These are phyloP conservation scores for Podila minutissima DNA, from an alignment of 192 early-diverging fungal genomes.

Conservation along the genomic window DNA sequence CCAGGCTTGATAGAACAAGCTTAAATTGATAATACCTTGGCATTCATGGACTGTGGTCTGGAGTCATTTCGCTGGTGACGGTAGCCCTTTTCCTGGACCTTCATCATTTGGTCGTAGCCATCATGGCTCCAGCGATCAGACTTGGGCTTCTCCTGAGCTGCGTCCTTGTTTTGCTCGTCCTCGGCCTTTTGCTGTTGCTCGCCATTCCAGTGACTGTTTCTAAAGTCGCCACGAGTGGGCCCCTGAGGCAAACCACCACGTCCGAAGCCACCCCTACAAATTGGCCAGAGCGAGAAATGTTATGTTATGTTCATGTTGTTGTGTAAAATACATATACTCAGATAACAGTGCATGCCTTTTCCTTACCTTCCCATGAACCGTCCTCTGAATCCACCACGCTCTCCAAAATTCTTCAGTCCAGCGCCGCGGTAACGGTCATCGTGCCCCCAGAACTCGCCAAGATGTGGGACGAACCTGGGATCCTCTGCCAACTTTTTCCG, in stretches of 20 bases:
- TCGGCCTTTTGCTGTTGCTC: constrained; percentile 16
- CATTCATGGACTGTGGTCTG: constrained; percentile 42
- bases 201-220: constrained; percentile 3
- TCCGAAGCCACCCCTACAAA: constrained; percentile 22
- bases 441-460: constrained; percentile 68
- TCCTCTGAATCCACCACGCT: constrained; percentile 42
- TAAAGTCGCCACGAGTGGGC: constrained; percentile 22
- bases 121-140: constrained; percentile 59
- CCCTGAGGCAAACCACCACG: constrained; percentile 31
- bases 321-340: not conserved
- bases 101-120: constrained; percentile 62
- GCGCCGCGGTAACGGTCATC: constrained; percentile 66
- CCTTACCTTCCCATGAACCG: constrained; percentile 48
- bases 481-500: constrained; percentile 63
- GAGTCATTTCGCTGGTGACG: constrained; percentile 32
- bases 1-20: not conserved
- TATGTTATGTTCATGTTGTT: not conserved
- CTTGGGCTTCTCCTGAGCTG: constrained; percentile 7
- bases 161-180: constrained; percentile 6
- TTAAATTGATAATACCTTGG: constrained; percentile 16
- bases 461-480: constrained; percentile 65
- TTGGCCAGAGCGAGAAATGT: not conserved
- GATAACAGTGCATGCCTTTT: not conserved
- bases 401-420: constrained; percentile 55
- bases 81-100: constrained; percentile 53